Conservation (phyloP, 2,329 filamentous ascomycete species). For the Ophiostoma himal-ulmi region DNA sequence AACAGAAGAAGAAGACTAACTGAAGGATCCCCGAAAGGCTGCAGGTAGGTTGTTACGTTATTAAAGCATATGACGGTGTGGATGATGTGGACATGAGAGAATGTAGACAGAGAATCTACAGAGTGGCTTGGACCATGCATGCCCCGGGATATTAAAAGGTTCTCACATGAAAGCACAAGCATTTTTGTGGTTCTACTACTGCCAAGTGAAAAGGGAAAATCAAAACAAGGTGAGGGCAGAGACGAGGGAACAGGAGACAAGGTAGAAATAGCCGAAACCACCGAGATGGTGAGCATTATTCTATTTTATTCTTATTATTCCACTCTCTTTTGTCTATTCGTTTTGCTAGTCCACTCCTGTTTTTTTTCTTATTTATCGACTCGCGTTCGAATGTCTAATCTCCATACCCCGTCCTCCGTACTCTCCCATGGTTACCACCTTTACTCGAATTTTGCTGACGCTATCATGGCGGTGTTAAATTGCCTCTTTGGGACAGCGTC, state of each 20-base stretch:
- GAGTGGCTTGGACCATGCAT: constrained; percentile 4
- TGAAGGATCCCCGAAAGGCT: background rate
- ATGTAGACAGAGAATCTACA: background rate
- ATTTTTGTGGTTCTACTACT: background rate
- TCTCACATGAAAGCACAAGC: constrained; percentile 5
- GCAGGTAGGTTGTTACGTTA: background rate
- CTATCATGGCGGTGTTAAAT: background rate
- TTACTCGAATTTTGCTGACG: background rate
- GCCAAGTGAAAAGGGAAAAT: background rate
- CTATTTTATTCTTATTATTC: background rate
- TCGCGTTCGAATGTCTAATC: background rate
- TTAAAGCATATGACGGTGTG: background rate
- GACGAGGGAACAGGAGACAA: background rate
- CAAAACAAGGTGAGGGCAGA: background rate
- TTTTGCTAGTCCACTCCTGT: background rate
- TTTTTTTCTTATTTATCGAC: background rate
- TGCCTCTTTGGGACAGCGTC: background rate
- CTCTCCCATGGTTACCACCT: background rate
- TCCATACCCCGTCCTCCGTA: background rate
- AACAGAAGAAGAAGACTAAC: background rate
- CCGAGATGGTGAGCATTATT: background rate
- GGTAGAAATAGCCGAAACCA: background rate
- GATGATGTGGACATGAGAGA: background rate
- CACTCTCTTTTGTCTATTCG: background rate
- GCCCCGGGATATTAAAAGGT: background rate